A percentile compares a stretch with the other conserved stretches of the same genome.
These are phyloP conservation scores for Saccharum officinarum DNA, from an alignment of 176 grass and related monocot species.

Conservation along the genomic window DNA sequence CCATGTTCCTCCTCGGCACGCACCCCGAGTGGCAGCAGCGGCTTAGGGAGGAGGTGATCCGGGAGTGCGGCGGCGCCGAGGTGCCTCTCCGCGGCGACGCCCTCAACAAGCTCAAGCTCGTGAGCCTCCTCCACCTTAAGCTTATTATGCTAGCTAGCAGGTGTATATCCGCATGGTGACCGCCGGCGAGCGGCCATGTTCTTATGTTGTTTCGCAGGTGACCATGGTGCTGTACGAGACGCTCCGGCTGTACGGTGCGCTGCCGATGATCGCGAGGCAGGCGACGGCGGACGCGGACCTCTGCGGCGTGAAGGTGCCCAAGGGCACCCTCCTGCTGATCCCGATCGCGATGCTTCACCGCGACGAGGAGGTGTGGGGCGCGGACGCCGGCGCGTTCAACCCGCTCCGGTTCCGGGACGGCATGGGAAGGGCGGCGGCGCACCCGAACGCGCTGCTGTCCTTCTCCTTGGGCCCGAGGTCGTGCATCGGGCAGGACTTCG, in stretches of 20 bases:
- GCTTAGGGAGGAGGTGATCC: constrained; percentile 53
- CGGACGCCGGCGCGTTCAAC: no score
- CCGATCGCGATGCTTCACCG: no score
- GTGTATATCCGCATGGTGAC: not conserved
- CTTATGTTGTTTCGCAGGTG: constrained; percentile 17
- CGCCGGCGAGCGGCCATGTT: not conserved
- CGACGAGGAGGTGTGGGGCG: no score
- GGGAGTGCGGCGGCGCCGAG: constrained; percentile 35
- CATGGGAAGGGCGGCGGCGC: no score
- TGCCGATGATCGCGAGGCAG: no score
- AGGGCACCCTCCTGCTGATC: no score
- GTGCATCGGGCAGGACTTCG: not conserved
- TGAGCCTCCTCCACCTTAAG: not conserved
- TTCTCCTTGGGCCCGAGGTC: no score
- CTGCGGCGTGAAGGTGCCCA: no score
- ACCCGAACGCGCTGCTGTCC: no score
- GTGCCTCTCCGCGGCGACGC: constrained; percentile 19
- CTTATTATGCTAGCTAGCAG: not conserved
- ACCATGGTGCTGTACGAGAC: constrained; percentile 63
- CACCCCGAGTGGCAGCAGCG: constrained; percentile 48
- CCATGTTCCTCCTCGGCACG: constrained; percentile 52
- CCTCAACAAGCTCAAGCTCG: constrained; percentile 59
- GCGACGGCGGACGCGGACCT: no score
- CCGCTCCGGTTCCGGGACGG: no score
- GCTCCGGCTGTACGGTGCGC: not conserved